Conservation (phyloP, 108 stramenopile species). For the Cyclotella sp. region DNA sequence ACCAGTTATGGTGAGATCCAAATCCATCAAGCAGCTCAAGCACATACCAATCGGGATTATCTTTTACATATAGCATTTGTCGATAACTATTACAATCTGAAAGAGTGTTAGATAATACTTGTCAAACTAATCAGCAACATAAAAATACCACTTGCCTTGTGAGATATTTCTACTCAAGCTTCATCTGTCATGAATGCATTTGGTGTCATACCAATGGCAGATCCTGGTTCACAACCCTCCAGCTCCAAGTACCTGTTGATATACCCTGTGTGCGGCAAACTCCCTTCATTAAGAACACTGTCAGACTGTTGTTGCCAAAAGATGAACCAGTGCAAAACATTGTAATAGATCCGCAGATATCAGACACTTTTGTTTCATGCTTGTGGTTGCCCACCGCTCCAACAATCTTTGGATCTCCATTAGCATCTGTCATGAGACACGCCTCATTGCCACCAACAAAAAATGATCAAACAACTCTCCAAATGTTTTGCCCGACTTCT, state of each 20-base stretch:
- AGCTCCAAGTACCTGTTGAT: slow-evolving; percentile 12
- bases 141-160: not conserved
- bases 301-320: slow-evolving; percentile 23
- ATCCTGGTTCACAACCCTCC: slow-evolving; percentile 6
- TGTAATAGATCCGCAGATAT: slow-evolving; percentile 21
- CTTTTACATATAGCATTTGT: slow-evolving; percentile 13
- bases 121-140: not conserved
- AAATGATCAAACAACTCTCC: slow-evolving; percentile 38
- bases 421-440: slow-evolving; percentile 26
- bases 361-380: slow-evolving; percentile 33
- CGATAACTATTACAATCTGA: slow-evolving; percentile 22
- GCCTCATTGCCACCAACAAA: slow-evolving; percentile 29
- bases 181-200: slow-evolving; percentile 46
- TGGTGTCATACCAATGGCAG: no score
- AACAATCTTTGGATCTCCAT: slow-evolving; percentile 28
- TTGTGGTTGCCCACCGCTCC: slow-evolving; percentile 27
- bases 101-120: not conserved
- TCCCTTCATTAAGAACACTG: slow-evolving; percentile 26
- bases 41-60: slow-evolving; percentile 23
- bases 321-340: slow-evolving; percentile 22
- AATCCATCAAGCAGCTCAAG: slow-evolving; percentile 33
- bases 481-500: slow-evolving; percentile 24
- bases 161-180: slow-evolving; percentile 24
- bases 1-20: slow-evolving; percentile 21
- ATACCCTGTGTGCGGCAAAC: not conserved